phyloP scores from a whole-genome alignment of 1,139 yeast species.

The Pichia sp. region DNA sequence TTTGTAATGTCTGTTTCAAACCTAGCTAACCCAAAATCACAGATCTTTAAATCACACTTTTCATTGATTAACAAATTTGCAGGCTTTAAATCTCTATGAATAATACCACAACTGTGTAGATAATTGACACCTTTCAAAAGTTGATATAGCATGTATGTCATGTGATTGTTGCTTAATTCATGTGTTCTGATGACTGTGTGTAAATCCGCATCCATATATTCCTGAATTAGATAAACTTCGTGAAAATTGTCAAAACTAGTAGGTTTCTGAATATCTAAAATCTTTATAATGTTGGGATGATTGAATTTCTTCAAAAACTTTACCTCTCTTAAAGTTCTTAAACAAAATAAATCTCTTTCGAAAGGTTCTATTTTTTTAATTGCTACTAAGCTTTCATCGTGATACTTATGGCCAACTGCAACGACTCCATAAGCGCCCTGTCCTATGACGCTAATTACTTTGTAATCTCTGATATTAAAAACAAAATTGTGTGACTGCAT shows the following conservation, averaged over 20 bases:
- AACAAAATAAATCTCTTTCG: constrained; percentile 80
- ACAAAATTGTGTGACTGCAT: constrained; percentile 20
- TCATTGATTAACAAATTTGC: constrained; percentile 79
- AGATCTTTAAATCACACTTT: constrained; percentile 86
- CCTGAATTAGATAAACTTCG: constrained; percentile 90
- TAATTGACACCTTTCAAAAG: constrained; percentile 83
- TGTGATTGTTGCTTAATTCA: constrained; percentile 79
- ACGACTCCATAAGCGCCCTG: constrained; percentile 98
- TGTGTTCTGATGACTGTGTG: constrained; percentile 88
- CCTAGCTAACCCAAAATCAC: constrained; percentile 93
- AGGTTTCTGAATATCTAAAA: constrained; percentile 87
- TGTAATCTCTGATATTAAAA: constrained; percentile 24
- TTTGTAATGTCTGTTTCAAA: constrained; percentile 22
- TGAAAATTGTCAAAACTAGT: constrained; percentile 60
- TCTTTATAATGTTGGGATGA: constrained; percentile 85
- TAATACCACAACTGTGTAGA: constrained; percentile 83
- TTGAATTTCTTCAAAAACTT: constrained; percentile 75
- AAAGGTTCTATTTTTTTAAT: constrained; percentile 93
- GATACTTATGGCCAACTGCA: constrained; percentile 79
- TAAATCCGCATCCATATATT: constrained; percentile 92
- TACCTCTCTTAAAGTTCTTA: constrained; percentile 85
- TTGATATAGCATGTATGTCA: constrained; percentile 89
- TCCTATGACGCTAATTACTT: constrained; percentile 47
- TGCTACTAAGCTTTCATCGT: constrained; percentile 75
- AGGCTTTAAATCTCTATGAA: constrained; percentile 92